Conservation (phyloP, 352 stramenopile genomes). For the Globisporangium parvum region DNA sequence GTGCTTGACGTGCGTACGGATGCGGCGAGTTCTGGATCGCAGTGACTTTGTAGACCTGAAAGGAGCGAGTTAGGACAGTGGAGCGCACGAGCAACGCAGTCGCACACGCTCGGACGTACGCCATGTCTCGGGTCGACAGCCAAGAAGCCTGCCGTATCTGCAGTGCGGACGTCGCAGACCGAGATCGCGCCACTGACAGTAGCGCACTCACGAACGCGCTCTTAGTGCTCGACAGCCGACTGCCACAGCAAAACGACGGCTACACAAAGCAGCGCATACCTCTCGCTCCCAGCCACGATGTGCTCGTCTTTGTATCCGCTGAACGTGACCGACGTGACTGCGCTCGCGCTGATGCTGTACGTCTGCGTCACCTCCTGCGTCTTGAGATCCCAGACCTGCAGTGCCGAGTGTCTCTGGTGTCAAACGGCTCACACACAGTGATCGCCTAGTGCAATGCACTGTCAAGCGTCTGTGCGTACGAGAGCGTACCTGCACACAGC, state of each 20-base stretch:
- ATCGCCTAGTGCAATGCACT: background rate
- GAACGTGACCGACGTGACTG: slow-evolving; percentile 58
- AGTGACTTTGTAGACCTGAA: slow-evolving; percentile 44
- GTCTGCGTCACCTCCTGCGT: slow-evolving; percentile 62
- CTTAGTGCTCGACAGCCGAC: background rate
- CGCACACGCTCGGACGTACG: slow-evolving; percentile 8
- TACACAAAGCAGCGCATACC: slow-evolving; percentile 17
- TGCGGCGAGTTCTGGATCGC: slow-evolving; percentile 53
- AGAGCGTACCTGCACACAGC: slow-evolving; percentile 34
- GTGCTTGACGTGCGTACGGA: slow-evolving; percentile 44
- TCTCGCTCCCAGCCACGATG: slow-evolving; percentile 60
- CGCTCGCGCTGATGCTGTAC: slow-evolving; percentile 55
- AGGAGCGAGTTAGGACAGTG: too few relatives aligned
- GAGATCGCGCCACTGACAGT: slow-evolving; percentile 47
- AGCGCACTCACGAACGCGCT: background rate
- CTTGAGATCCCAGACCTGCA: slow-evolving; percentile 68
- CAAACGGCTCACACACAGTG: too few relatives aligned
- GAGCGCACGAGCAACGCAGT: too few relatives aligned
- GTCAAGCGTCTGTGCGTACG: background rate
- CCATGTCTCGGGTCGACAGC: slow-evolving; percentile 37
- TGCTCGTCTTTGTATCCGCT: slow-evolving; percentile 71
- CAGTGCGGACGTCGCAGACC: slow-evolving; percentile 52
- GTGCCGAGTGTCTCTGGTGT: too few relatives aligned
- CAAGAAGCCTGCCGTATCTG: slow-evolving; percentile 43
- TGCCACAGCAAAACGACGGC: background rate